These are phyloP conservation scores for Elaeis guineensis DNA, from an alignment of 176 grass and related monocot species.

Conservation along the genomic window DNA sequence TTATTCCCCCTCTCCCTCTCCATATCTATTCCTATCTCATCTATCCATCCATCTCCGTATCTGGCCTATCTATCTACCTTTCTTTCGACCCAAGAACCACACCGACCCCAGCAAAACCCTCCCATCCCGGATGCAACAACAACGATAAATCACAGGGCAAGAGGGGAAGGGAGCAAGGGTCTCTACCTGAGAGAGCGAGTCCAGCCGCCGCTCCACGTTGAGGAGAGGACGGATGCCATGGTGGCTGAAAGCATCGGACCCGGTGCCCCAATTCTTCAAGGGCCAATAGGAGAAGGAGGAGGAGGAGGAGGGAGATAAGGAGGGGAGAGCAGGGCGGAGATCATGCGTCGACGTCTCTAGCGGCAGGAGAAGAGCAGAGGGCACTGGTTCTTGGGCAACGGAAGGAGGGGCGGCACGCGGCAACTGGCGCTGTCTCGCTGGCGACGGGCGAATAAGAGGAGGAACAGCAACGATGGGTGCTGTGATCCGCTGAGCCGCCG, in stretches of 20 bases:
- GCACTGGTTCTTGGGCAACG: not conserved
- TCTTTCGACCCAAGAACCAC: not conserved
- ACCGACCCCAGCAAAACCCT: too few relatives aligned
- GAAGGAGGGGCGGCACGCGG: not conserved
- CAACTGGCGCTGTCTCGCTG: not conserved
- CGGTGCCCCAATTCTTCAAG: too few relatives aligned
- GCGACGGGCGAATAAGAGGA: not conserved
- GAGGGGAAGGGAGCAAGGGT: not conserved
- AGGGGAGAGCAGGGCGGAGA: not conserved
- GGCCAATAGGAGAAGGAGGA: not conserved
- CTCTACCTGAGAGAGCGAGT: conserved; percentile 7
- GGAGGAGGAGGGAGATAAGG: not conserved
- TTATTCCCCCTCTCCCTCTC: not conserved
- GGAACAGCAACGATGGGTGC: too few relatives aligned
- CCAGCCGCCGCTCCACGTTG: not conserved
- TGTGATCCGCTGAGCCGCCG: too few relatives aligned
- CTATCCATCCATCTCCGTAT: not conserved
- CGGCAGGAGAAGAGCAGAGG: not conserved
- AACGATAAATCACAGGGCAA: not conserved
- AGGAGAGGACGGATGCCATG: conserved; percentile 7
- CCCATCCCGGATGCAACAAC: not conserved
- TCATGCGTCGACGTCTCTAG: not conserved
- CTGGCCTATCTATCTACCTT: not conserved
- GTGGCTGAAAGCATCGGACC: not conserved
- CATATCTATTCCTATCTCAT: not conserved